Evolutionary conservation across 2,329 filamentous ascomycete genomes (phyloP), one percentile per base, ranked within the genome.

Genomic region (Aaosphaeria arxii): DNA sequence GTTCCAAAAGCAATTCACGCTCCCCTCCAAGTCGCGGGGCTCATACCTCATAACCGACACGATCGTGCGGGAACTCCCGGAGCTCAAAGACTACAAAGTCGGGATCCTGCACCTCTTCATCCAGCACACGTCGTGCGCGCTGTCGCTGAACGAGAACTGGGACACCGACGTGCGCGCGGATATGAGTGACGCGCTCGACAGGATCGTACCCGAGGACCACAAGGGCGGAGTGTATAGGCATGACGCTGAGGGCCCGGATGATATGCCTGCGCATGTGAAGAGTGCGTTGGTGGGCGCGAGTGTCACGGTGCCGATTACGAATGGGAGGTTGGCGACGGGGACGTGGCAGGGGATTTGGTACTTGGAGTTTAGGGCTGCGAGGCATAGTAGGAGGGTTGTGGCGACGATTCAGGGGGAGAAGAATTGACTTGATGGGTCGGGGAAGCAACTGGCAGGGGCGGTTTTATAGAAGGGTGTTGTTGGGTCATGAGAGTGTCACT

Each of bases 221-320:
- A 71, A 73, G 58, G 45, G 52, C 43, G 66, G 67, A 6, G 70
- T 97, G 41, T 99, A 97, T 73, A 77, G 89, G 40, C 94, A 99
- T 73, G 84, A 82, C 62, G 91, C 87, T 0, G 94, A 96, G 77
- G 94, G 94, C 2, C 59, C 63, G 44, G 94, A 99, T 74, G 94
- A 97, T 72, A 96, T 97, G 90, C 94, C 94, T 35, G 91, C 91
- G 50, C 94, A 99, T 71, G 87, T 99, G 70, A 99, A 99, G 74
- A 90, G 86, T 49, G 88, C 90, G 0, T 75, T 99, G 43, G 80
- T 97, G 30, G 94, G 94, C 11, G 89, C 91, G 4, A 95, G 88
- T 58, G 84, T 97, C 3, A 92, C 86, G 5, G 87, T 99, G 49
- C 94, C 94, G 1, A 96, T 99, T 69, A 87, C 82, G 51, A 85